Evolutionary conservation across 192 early-diverging fungal species (phyloP).

Genomic region (Entophlyctis luteolus): DNA sequence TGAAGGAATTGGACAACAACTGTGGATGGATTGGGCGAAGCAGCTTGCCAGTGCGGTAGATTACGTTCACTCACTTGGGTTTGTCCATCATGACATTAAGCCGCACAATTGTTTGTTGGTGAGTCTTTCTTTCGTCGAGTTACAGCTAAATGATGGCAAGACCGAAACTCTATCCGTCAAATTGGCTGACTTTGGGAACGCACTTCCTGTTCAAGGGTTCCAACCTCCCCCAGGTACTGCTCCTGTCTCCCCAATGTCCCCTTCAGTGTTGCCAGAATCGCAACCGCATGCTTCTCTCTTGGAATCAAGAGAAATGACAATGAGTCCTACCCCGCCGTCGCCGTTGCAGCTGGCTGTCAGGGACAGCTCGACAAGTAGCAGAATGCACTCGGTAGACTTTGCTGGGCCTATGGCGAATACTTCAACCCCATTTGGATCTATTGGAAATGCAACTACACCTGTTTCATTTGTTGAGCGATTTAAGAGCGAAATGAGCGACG

Average conservation of each 20-base stretch:
- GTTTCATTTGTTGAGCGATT: neutral
- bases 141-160: neutral
- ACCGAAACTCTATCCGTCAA: slow-evolving; percentile 40
- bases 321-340: neutral
- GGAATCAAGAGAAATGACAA: neutral
- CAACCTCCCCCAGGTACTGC: neutral
- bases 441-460: neutral
- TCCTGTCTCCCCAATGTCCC: neutral
- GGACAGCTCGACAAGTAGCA: neutral
- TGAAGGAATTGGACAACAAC: slow-evolving; percentile 31
- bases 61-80: slow-evolving; percentile 46
- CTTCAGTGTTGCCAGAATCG: neutral
- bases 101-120: slow-evolving; percentile 52
- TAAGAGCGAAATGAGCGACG: slow-evolving; percentile 2
- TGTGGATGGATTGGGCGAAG: slow-evolving; percentile 52
- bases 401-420: neutral
- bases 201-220: slow-evolving; percentile 42
- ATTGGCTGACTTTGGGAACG: slow-evolving; percentile 57
- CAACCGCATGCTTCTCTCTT: neutral
- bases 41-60: slow-evolving; percentile 46
- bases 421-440: too few species aligned
- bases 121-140: slow-evolving; percentile 6
- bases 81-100: slow-evolving; percentile 60
- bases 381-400: neutral
- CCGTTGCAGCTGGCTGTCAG: neutral